These are phyloP conservation scores for Syzygium malaccense DNA, from an alignment of 441 rosid species.

Conservation along the genomic window DNA sequence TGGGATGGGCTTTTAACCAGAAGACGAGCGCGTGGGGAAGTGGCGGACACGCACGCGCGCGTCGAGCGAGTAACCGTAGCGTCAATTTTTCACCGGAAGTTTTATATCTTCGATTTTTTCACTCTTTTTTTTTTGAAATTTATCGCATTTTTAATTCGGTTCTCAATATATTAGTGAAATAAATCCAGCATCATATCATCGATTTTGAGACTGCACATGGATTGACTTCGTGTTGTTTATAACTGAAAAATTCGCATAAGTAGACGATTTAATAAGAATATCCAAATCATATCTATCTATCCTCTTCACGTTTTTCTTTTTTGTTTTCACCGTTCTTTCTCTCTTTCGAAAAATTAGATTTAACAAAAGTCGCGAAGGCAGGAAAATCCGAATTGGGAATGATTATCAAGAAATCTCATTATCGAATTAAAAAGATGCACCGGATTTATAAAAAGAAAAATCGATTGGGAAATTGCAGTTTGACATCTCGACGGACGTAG, in stretches of 20 bases:
- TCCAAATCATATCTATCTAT: not conserved
- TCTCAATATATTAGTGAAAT: not conserved
- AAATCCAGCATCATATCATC: not conserved
- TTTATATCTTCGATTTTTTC: not conserved
- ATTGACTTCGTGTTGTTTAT: not conserved
- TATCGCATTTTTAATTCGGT: not conserved
- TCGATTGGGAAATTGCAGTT: fast-evolving
- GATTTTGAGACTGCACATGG: not conserved
- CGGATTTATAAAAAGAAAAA: fast-evolving
- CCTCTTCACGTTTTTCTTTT: not conserved
- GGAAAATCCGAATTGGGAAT: fast-evolving
- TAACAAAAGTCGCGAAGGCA: fast-evolving
- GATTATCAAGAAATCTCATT: fast-evolving
- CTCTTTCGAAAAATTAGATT: not conserved
- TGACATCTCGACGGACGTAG: not conserved
- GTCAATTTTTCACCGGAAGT: not conserved
- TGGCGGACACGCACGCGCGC: not conserved
- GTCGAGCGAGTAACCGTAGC: not conserved
- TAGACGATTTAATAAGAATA: not conserved
- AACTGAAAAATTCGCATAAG: not conserved
- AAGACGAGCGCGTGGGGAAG: not conserved
- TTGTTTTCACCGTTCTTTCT: not conserved
- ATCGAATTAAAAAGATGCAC: fast-evolving
- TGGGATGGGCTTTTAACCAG: not conserved
- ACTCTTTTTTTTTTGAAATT: not conserved